A percentile compares a stretch with the other conserved stretches of the same genome.
phyloP scores from a whole-genome alignment of 352 stramenopile species.

The Aphanomyces invadans region DNA sequence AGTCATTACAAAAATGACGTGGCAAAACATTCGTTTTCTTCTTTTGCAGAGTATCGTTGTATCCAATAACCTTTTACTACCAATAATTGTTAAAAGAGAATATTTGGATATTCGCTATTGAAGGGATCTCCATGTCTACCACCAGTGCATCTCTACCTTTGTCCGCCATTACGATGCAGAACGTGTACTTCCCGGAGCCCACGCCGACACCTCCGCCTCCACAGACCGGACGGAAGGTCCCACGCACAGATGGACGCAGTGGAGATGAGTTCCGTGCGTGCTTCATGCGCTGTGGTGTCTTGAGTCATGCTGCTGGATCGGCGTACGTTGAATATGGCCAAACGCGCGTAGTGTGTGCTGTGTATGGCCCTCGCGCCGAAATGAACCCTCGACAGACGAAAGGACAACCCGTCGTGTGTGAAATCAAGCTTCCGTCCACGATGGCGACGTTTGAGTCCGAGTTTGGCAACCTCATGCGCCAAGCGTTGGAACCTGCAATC shows the following conservation, averaged over 20 bases:
- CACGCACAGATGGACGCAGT: conserved; percentile 35
- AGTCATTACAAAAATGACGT: no score
- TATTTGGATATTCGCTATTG: no score
- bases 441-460: conserved; percentile 14
- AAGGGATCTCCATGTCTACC: no score
- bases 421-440: conserved; percentile 45
- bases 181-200: conserved; percentile 69
- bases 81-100: no score
- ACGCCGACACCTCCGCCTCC: conserved; percentile 27
- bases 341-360: conserved; percentile 80
- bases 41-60: no score
- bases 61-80: no score
- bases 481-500: conserved; percentile 72
- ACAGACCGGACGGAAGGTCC: conserved; percentile 28
- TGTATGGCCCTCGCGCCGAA: conserved; percentile 74
- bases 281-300: conserved; percentile 75
- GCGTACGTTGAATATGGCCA: conserved; percentile 84
- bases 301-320: conserved; percentile 77
- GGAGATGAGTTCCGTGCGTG: conserved; percentile 76
- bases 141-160: no score
- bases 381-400: conserved; percentile 13
- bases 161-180: conserved; percentile 60
- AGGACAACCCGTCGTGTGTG: conserved; percentile 51
- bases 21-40: no score
- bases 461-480: conserved; percentile 33